Evolutionary conservation across 1,284 basidiomycete genomes (phyloP).

Genomic region (Ustilago curta): DNA sequence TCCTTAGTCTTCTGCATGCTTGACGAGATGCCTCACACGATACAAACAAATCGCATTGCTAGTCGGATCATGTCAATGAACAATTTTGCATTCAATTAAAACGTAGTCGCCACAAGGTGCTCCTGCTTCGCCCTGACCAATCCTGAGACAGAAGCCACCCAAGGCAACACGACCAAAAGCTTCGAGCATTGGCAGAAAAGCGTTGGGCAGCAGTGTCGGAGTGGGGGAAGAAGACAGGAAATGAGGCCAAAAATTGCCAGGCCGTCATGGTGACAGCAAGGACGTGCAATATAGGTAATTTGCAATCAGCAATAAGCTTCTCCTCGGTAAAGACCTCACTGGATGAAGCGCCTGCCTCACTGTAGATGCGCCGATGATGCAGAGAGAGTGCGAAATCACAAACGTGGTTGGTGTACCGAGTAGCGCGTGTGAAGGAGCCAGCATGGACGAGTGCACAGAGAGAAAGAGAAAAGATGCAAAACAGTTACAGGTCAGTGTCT

Average conservation of each 20-base stretch:
- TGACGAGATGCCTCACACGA: too few species aligned
- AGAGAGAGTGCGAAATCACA: background rate
- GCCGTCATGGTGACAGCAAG: constrained; percentile 59
- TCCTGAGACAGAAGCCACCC: background rate
- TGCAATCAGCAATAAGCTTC: constrained; percentile 67
- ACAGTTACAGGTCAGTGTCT: constrained; percentile 6
- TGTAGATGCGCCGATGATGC: constrained; percentile 27
- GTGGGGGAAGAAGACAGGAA: constrained; percentile 36
- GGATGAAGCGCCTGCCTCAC: constrained; percentile 65
- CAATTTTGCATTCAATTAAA: background rate
- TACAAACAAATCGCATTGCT: background rate
- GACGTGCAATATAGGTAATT: constrained; percentile 66
- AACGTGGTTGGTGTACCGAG: too few species aligned
- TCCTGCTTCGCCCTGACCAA: constrained; percentile 29
- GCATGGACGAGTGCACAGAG: background rate
- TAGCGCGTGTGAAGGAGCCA: background rate
- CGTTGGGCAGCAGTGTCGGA: background rate
- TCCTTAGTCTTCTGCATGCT: background rate
- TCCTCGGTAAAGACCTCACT: constrained; percentile 67
- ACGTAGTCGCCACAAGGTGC: background rate
- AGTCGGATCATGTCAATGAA: background rate
- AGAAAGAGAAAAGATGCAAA: background rate
- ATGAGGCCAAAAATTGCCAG: constrained; percentile 64
- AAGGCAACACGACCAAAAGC: constrained; percentile 10
- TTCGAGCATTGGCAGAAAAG: constrained; percentile 22